Evolutionary conservation across 208 protist genomes (phyloP), one percentile per base, ranked within the genome.

Genomic region (Endotrypanum monterogeii): DNA sequence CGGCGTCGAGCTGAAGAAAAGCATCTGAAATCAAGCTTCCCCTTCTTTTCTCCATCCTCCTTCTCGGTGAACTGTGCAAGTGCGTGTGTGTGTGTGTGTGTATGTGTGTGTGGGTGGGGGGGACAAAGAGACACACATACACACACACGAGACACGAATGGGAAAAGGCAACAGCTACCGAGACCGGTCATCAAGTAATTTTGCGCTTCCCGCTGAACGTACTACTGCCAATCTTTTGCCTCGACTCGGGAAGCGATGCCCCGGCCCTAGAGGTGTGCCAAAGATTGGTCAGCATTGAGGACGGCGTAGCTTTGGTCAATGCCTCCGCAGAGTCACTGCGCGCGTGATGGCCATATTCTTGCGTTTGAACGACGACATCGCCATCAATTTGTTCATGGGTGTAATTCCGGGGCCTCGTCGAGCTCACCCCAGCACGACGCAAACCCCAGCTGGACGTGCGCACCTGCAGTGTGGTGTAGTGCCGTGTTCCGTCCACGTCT

Each of bases 381-480:
- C 32, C 32, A 37, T 5, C 3, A 41, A 28, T 9, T 35, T 16
- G 32, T 63, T 28, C 57, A 28, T 63, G 57, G 18, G 57, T 7
- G n/a, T 41, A 41, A 51, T 28, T 30, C 14, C 39, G 2, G n/a
- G 39, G n/a, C n/a, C 61, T 14, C 28, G 18, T 23, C 39, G 3
- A 32, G 39, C 16, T 30, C 61, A 25, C 12, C 20, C 28, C 56
- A 28, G 62, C 6, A 23, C 65, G 65, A 48, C 39, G 76, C 69
- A 58, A 61, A 20, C 62, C 62, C 76, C 76, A 80, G 46, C 69
- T 63, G 6, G 76, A 80, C 11, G 70, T 70, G 0, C 76, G 76
- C 37, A 80, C 9, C 63, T 80, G 69, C 3, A 39, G 76, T 20
- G 72, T 67, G 6, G 57, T 44, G 68, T 63, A 41, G 55, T 72